These are phyloP conservation scores for Colletotrichum noveboracense DNA, from an alignment of 2,329 filamentous ascomycete genomes.

Conservation along the genomic window DNA sequence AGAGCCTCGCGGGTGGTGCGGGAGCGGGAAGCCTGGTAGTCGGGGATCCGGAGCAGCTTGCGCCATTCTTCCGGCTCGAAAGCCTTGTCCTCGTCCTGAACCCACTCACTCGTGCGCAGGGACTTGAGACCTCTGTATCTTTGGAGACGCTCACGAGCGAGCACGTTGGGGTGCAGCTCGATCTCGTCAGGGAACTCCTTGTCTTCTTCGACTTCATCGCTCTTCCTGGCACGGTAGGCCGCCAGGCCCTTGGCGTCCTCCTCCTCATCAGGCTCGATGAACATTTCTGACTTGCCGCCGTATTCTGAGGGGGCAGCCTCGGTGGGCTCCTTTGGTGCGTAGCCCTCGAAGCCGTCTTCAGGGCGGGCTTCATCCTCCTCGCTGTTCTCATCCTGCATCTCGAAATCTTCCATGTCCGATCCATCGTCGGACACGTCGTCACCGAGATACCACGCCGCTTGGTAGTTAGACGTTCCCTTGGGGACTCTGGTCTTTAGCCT, in stretches of 20 bases:
- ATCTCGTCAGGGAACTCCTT: slow-evolving; percentile 97
- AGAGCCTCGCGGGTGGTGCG: slow-evolving; percentile 81
- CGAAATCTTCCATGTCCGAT: slow-evolving; percentile 78
- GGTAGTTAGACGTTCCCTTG: slow-evolving; percentile 91
- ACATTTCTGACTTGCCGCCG: slow-evolving; percentile 90
- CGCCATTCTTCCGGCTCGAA: slow-evolving; percentile 92
- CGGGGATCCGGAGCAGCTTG: slow-evolving; percentile 82
- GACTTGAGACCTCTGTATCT: slow-evolving; percentile 94
- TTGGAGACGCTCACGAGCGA: slow-evolving; percentile 83
- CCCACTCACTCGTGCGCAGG: slow-evolving; percentile 85
- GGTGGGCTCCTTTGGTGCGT: slow-evolving; percentile 70
- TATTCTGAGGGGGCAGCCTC: slow-evolving; percentile 88
- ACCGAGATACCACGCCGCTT: slow-evolving; percentile 89
- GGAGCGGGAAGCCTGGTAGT: slow-evolving; percentile 86
- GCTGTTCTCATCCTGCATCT: slow-evolving; percentile 63
- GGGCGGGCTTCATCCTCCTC: slow-evolving; percentile 65
- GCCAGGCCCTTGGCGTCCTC: slow-evolving; percentile 77
- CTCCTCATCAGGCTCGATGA: slow-evolving; percentile 85
- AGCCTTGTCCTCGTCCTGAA: slow-evolving; percentile 83
- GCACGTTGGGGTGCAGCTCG: slow-evolving; percentile 86
- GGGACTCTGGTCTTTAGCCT: slow-evolving; percentile 77
- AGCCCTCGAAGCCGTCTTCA: slow-evolving; percentile 82
- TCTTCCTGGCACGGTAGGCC: slow-evolving; percentile 79
- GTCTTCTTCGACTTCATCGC: slow-evolving; percentile 85
- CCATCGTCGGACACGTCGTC: slow-evolving; percentile 81